Evolutionary conservation across 495 filamentous ascomycete genomes (phyloP).

Genomic region (Penicillium flavigenum): DNA sequence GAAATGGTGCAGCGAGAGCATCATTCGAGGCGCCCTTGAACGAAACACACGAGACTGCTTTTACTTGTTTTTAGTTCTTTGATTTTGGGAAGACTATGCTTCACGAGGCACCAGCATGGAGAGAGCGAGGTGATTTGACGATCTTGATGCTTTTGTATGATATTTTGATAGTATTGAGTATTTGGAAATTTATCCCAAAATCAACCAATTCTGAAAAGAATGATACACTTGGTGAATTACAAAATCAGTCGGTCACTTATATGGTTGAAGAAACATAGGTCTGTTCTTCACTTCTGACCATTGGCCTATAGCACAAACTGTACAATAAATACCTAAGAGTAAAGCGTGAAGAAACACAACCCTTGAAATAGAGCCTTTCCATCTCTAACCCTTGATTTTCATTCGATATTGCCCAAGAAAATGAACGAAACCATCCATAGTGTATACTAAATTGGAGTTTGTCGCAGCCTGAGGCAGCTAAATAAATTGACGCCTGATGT

Average conservation of each 20-base stretch:
- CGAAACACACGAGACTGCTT: neutral
- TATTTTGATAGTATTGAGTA: conserved; percentile 1
- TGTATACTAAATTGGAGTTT: neutral
- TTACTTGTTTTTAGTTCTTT: neutral
- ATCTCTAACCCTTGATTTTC: neutral
- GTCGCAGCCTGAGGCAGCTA: neutral
- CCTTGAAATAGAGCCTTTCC: neutral
- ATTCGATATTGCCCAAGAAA: neutral
- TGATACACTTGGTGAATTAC: neutral
- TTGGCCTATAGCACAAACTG: neutral
- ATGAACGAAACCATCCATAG: neutral
- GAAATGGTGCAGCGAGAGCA: conserved; percentile 76
- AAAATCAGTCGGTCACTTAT: neutral
- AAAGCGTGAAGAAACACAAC: too few relatives aligned
- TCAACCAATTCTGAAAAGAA: neutral
- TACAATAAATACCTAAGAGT: neutral
- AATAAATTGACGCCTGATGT: conserved; percentile 2
- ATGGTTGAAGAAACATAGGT: neutral
- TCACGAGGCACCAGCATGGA: neutral
- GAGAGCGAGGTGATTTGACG: neutral
- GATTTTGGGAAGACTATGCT: neutral
- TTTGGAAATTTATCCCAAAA: neutral
- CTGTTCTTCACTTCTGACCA: neutral
- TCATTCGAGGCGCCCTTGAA: conserved; percentile 18
- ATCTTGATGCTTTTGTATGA: neutral